Evolutionary conservation across 208 protist genomes (phyloP).

Genomic region (Wallacemonas sp.): DNA sequence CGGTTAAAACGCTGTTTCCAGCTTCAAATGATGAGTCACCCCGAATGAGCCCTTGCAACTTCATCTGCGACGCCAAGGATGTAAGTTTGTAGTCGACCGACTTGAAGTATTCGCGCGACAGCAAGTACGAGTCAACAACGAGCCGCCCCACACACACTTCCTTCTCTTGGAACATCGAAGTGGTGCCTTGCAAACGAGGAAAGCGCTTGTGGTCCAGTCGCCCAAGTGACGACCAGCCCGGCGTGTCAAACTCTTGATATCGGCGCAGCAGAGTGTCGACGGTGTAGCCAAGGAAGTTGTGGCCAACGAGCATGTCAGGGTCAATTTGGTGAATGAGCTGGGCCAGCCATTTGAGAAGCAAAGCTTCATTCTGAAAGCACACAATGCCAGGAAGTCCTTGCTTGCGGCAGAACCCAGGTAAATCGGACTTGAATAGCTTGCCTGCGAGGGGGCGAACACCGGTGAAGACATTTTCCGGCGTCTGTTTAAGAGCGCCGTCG

Average conservation of each 20-base stretch:
- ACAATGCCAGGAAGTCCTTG: constrained; percentile 59
- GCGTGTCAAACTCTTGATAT: constrained; percentile 87
- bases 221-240: constrained; percentile 91
- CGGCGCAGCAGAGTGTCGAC: constrained; percentile 96
- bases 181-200: constrained; percentile 61
- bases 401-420: constrained; percentile 73
- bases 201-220: constrained; percentile 82
- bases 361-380: constrained; percentile 71
- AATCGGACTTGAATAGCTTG: constrained; percentile 67
- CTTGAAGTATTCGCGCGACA: constrained; percentile 93
- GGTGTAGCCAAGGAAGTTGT: constrained; percentile 98
- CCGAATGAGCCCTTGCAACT: constrained; percentile 62
- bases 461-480: constrained; percentile 45
- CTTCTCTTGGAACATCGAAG: constrained; percentile 62
- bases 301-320: constrained; percentile 95
- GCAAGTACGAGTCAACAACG: constrained; percentile 94
- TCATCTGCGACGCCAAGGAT: constrained; percentile 74
- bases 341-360: constrained; percentile 80
- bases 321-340: constrained; percentile 85
- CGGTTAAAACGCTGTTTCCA: constrained; percentile 50
- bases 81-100: constrained; percentile 89
- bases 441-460: constrained; percentile 59
- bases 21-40: constrained; percentile 64
- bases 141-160: constrained; percentile 92
- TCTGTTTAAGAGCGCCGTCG: constrained; percentile 53